A percentile compares a stretch with the other conserved stretches of the same genome.
phyloP scores from a whole-genome alignment of 2,329 filamentous ascomycete genomes.

The Zalaria sp. region DNA sequence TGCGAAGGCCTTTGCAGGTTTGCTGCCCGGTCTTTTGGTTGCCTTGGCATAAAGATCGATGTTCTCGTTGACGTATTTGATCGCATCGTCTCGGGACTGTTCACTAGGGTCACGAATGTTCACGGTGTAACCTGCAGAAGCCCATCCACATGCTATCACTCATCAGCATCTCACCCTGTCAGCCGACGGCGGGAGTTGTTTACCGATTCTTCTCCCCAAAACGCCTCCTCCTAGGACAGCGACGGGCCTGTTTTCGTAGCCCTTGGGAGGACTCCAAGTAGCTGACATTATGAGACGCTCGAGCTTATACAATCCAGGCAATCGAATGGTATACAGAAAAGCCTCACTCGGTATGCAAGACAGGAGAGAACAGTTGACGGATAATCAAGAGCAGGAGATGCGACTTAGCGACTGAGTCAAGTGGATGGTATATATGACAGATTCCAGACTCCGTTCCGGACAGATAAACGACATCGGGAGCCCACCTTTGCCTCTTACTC shows the following conservation, averaged over 20 bases:
- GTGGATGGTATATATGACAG: no score
- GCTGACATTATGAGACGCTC: no score
- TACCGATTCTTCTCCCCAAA: slow-evolving; percentile 27
- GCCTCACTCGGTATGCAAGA: no score
- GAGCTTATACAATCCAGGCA: no score
- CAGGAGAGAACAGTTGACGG: no score
- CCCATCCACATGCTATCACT: slow-evolving; percentile 15
- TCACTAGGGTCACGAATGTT: slow-evolving; percentile 27
- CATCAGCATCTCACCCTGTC: no score
- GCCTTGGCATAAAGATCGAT: slow-evolving; percentile 11
- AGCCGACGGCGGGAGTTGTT: neutral
- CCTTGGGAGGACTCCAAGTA: slow-evolving; percentile 23
- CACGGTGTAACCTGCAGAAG: slow-evolving; percentile 28
- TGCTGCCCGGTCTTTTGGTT: slow-evolving; percentile 1
- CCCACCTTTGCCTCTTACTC: no score
- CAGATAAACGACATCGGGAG: no score
- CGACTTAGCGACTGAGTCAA: no score
- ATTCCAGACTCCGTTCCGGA: no score
- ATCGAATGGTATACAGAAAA: no score
- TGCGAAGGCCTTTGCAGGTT: slow-evolving; percentile 16
- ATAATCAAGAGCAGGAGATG: no score
- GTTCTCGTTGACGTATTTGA: slow-evolving; percentile 26
- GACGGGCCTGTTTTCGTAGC: slow-evolving; percentile 17
- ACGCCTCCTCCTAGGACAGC: slow-evolving; percentile 29
- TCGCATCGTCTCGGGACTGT: slow-evolving; percentile 22